Percentiles rank a stretch among this genome's conserved stretches.
These are phyloP conservation scores for Sphaerosporella brunnea DNA, from an alignment of 495 filamentous ascomycete genomes.

Conservation along the genomic window DNA sequence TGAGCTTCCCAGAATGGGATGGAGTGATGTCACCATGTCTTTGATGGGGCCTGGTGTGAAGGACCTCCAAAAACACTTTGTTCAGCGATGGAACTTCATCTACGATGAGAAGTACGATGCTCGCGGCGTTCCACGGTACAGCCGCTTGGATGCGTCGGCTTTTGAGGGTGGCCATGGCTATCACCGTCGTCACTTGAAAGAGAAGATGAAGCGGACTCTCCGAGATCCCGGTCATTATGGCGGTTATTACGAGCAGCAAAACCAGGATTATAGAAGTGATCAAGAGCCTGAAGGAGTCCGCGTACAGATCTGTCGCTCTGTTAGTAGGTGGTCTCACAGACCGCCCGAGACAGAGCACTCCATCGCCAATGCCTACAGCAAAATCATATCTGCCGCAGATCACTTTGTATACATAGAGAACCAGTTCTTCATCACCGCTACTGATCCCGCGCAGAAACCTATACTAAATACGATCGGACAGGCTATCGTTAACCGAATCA, in stretches of 20 bases:
- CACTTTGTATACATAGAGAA: conserved; percentile 94
- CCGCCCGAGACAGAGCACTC: conserved; percentile 40
- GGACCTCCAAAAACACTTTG: conserved; percentile 63
- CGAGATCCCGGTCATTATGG: conserved; percentile 4
- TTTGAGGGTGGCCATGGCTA: conserved; percentile 10
- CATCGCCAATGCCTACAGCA: conserved; percentile 73
- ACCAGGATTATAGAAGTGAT: conserved; percentile 11
- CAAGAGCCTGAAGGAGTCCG: conserved; percentile 34
- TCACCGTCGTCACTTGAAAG: conserved; percentile 16
- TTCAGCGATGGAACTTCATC: conserved; percentile 87
- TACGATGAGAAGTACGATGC: conserved; percentile 63
- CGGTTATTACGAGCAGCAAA: conserved; percentile 1
- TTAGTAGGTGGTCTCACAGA: conserved; percentile 29
- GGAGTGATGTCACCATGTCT: conserved; percentile 75
- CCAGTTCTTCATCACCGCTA: conserved; percentile 95
- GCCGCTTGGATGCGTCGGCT: conserved; percentile 28
- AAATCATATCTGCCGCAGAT: conserved; percentile 58
- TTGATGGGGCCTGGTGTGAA: conserved; percentile 62
- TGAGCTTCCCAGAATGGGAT: conserved; percentile 73
- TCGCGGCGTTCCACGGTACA: conserved; percentile 45
- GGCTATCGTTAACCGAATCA: conserved; percentile 72
- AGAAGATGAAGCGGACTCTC: conserved; percentile 17
- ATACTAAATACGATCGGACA: conserved; percentile 76
- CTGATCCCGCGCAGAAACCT: conserved; percentile 53
- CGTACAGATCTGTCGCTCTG: conserved; percentile 46